These are phyloP conservation scores for Rhodosporidiobolus odoratus DNA, from an alignment of 768 basidiomycete genomes.

Conservation along the genomic window DNA sequence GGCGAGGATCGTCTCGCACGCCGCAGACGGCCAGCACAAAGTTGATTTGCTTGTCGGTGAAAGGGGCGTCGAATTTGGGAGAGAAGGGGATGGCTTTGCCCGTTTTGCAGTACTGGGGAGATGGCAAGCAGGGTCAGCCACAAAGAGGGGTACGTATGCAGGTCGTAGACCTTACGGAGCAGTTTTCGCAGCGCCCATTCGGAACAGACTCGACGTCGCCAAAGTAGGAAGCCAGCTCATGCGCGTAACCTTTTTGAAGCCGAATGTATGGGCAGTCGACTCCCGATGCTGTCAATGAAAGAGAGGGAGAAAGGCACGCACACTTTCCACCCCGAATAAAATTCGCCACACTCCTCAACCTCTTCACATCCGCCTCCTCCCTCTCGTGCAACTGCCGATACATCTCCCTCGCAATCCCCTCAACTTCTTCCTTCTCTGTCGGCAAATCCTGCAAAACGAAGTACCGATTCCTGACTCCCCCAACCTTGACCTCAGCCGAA, in stretches of 20 bases:
- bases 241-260: slow-evolving; percentile 52
- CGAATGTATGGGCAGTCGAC: neutral
- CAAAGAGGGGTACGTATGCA: neutral
- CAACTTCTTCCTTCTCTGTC: slow-evolving; percentile 45
- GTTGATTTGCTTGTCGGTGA: slow-evolving; percentile 44
- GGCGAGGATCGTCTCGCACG: slow-evolving; percentile 53
- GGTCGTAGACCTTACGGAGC: slow-evolving; percentile 42
- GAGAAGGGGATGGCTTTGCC: slow-evolving; percentile 47
- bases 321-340: slow-evolving; percentile 50
- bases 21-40: slow-evolving; percentile 51
- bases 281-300: neutral
- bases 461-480: slow-evolving; percentile 51
- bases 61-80: slow-evolving; percentile 41
- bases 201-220: slow-evolving; percentile 51
- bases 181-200: slow-evolving; percentile 49
- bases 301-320: slow-evolving; percentile 32
- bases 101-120: slow-evolving; percentile 47
- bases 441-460: slow-evolving; percentile 48
- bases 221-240: slow-evolving; percentile 51
- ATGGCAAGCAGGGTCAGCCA: neutral
- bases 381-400: slow-evolving; percentile 49
- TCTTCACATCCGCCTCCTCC: slow-evolving; percentile 51
- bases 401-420: slow-evolving; percentile 46
- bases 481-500: slow-evolving; percentile 45
- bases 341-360: slow-evolving; percentile 49